Evolutionary conservation across 2,329 filamentous ascomycete species (phyloP).

Genomic region (Allantophomopsis cytisporea): DNA sequence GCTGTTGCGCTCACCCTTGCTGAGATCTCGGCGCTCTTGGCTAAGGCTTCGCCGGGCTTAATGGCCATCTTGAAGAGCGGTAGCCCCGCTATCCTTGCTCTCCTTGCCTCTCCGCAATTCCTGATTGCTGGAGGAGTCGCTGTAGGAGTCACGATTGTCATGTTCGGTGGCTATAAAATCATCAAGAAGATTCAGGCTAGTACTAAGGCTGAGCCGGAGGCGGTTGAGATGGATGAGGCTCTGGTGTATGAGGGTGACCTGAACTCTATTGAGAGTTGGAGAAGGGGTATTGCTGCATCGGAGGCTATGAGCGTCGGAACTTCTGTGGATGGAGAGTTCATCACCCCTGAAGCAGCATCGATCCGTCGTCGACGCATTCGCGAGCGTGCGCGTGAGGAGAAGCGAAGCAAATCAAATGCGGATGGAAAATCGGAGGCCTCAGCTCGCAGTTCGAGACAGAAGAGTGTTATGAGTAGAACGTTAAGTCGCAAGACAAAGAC

Average conservation of each 20-base stretch:
- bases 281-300: slow-evolving; percentile 17
- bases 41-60: slow-evolving; percentile 75
- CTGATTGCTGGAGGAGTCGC: slow-evolving; percentile 83
- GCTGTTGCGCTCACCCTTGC: slow-evolving; percentile 87
- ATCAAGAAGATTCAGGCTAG: slow-evolving; percentile 64
- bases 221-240: slow-evolving; percentile 13
- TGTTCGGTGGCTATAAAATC: slow-evolving; percentile 95
- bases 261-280: slow-evolving; percentile 18
- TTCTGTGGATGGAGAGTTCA: slow-evolving; percentile 18
- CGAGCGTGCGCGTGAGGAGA: slow-evolving; percentile 9
- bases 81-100: slow-evolving; percentile 74
- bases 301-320: slow-evolving; percentile 14
- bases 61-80: slow-evolving; percentile 63
- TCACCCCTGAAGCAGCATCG: slow-evolving; percentile 16
- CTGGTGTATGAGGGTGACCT: slow-evolving; percentile 17
- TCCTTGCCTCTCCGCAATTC: slow-evolving; percentile 85
- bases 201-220: slow-evolving; percentile 11
- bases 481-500: slow-evolving; percentile 10
- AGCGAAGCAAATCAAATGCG: slow-evolving; percentile 1
- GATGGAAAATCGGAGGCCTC: not conserved
- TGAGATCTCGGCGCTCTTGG: slow-evolving; percentile 71
- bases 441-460: not conserved
- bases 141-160: slow-evolving; percentile 87
- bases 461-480: slow-evolving; percentile 7
- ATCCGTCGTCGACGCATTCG: slow-evolving; percentile 12